Percentiles rank a stretch among this genome's conserved stretches.
phyloP scores from a whole-genome alignment of 2,329 filamentous ascomycete species.

The Arthrobotrys pseudoclavata region DNA sequence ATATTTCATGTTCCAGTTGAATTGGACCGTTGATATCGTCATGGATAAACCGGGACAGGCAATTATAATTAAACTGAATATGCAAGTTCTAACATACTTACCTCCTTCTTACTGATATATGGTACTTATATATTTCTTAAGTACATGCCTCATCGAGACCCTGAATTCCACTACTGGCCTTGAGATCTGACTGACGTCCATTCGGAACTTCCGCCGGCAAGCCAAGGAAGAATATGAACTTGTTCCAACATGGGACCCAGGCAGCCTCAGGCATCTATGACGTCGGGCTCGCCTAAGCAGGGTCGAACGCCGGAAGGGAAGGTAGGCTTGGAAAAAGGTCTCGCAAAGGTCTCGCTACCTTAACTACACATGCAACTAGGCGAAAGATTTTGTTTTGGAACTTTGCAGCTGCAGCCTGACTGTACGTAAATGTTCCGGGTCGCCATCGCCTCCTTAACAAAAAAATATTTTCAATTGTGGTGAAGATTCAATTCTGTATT shows the following conservation, averaged over 20 bases:
- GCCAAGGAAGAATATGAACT: conserved; percentile 24
- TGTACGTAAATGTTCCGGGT: not conserved
- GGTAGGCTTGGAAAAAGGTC: conserved; percentile 27
- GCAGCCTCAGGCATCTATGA: conserved; percentile 49
- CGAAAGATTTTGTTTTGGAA: conserved; percentile 27
- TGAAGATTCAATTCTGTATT: not conserved
- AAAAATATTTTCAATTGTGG: conserved; percentile 3
- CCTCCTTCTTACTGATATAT: not conserved
- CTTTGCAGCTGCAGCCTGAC: conserved; percentile 25
- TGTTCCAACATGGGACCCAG: conserved; percentile 14
- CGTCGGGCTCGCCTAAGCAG: conserved; percentile 50
- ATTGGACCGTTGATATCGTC: not conserved
- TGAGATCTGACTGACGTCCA: conserved; percentile 29
- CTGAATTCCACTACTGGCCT: conserved; percentile 17
- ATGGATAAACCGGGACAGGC: not conserved
- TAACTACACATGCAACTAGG: conserved; percentile 7
- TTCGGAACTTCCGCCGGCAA: conserved; percentile 25
- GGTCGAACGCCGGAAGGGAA: conserved; percentile 23
- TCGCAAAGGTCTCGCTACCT: conserved; percentile 15
- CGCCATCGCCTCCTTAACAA: conserved; percentile 7
- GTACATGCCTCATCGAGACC: conserved; percentile 11
- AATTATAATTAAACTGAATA: not conserved
- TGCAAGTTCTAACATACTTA: not conserved
- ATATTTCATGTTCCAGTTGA: not conserved
- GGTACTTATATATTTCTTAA: not conserved